A percentile compares a stretch with the other conserved stretches of the same genome.
Evolutionary conservation across 305 asterid genomes (phyloP).

Genomic region (Solanum chacoense): DNA sequence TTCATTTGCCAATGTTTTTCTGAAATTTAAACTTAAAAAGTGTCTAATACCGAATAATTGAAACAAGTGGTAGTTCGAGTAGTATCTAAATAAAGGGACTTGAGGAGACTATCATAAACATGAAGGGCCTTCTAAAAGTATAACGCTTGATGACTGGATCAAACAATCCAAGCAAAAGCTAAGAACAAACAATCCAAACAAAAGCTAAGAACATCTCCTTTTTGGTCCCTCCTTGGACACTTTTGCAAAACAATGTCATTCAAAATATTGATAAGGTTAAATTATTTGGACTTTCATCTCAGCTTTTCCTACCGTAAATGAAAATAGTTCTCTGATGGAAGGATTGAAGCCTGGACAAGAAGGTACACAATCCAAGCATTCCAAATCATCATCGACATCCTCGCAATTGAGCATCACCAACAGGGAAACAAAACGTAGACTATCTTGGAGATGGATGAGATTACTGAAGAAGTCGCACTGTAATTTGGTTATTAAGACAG

Average conservation of each 20-base stretch:
- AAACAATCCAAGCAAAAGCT: not conserved
- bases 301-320: not conserved
- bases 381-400: not conserved
- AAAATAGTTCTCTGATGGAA: not conserved
- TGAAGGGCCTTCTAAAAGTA: not conserved
- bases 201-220: not conserved
- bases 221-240: not conserved
- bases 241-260: not conserved
- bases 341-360: not conserved
- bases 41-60: not conserved
- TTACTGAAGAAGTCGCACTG: slow-evolving; percentile 49
- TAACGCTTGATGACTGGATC: not conserved
- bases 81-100: not conserved
- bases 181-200: not conserved
- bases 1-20: not conserved
- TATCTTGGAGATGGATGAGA: not conserved
- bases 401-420: not conserved
- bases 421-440: not conserved
- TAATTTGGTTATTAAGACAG: slow-evolving; percentile 51
- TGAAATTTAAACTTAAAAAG: not conserved
- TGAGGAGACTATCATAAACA: not conserved
- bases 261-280: not conserved
- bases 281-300: not conserved
- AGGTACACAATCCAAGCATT: not conserved
- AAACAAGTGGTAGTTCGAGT: not conserved